A percentile compares a stretch with the other conserved stretches of the same genome.
Evolutionary conservation across 2,329 filamentous ascomycete genomes (phyloP).

Genomic region (Diplodia intermedia): DNA sequence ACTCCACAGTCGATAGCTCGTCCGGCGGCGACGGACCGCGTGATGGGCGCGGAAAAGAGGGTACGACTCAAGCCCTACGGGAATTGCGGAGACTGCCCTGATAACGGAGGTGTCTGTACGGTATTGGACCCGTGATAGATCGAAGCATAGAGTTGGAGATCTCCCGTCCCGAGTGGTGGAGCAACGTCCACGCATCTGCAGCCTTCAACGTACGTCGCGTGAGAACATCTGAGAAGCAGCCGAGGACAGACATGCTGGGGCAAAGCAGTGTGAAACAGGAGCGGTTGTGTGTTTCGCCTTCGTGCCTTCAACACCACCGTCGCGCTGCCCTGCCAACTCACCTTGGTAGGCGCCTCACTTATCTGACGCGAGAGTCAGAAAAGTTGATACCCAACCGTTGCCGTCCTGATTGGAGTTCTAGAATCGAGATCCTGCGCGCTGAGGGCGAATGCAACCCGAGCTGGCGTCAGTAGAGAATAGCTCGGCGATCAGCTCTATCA

Average conservation of each 20-base stretch:
- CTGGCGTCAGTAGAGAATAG: constrained; percentile 18
- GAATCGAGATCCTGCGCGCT: not conserved
- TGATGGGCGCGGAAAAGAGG: not conserved
- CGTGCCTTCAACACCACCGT: not conserved
- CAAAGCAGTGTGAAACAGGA: constrained; percentile 5
- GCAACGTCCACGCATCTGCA: not conserved
- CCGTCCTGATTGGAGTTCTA: not conserved
- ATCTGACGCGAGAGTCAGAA: constrained; percentile 10
- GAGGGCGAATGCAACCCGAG: constrained; percentile 10
- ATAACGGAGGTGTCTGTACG: constrained; percentile 1
- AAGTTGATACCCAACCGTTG: constrained; percentile 9
- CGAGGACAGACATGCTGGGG: not conserved
- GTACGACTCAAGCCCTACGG: not conserved
- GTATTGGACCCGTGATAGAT: constrained; percentile 19
- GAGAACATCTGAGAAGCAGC: constrained; percentile 10
- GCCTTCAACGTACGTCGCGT: not conserved
- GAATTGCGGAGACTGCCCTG: constrained; percentile 7
- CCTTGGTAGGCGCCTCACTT: constrained; percentile 21
- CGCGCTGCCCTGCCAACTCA: constrained; percentile 10
- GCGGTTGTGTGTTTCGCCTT: constrained; percentile 14
- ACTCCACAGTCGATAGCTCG: constrained; percentile 3
- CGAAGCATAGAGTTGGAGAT: constrained; percentile 27
- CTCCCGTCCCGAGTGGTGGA: constrained; percentile 23
- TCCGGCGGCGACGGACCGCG: not conserved
- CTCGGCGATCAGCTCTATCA: constrained; percentile 22